Conservation (phyloP, 2,329 filamentous ascomycete species). For the Penicillium carneum region DNA sequence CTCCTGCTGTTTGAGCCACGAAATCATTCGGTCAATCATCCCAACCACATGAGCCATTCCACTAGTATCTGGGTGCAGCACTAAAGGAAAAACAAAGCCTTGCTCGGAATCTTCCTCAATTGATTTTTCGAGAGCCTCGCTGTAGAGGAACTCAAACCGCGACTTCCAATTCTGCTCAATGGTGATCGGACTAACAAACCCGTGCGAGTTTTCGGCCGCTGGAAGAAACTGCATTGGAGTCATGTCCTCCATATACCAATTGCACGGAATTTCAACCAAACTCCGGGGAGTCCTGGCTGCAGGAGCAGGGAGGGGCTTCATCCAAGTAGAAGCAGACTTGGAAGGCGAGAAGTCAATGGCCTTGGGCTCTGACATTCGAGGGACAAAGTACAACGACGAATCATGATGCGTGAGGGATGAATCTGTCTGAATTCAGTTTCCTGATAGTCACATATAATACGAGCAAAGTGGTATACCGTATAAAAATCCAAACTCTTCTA, state of each 20-base stretch:
- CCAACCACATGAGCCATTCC: constrained; percentile 68
- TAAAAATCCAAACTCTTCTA: constrained; percentile 53
- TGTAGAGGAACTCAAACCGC: constrained; percentile 62
- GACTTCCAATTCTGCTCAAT: constrained; percentile 69
- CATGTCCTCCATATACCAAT: constrained; percentile 58
- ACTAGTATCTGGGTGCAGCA: constrained; percentile 66
- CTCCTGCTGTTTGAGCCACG: constrained; percentile 57
- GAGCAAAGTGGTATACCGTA: constrained; percentile 42
- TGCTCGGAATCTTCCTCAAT: constrained; percentile 45
- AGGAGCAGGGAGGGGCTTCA: constrained; percentile 49
- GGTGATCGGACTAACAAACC: constrained; percentile 64
- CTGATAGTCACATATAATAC: not conserved
- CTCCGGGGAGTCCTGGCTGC: constrained; percentile 33
- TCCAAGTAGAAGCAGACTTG: constrained; percentile 52
- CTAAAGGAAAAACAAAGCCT: constrained; percentile 56
- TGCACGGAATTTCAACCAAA: constrained; percentile 55
- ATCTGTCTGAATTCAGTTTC: constrained; percentile 35
- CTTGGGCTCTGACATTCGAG: constrained; percentile 45
- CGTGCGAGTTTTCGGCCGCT: constrained; percentile 59
- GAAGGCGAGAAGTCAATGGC: constrained; percentile 54
- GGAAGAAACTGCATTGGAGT: constrained; percentile 57
- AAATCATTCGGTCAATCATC: constrained; percentile 62
- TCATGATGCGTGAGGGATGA: constrained; percentile 54
- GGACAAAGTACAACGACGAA: constrained; percentile 52
- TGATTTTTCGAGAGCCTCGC: constrained; percentile 40